Evolutionary conservation across 1,139 yeast genomes (phyloP).

Genomic region (Hyphopichia wangnamkhiaoensis): DNA sequence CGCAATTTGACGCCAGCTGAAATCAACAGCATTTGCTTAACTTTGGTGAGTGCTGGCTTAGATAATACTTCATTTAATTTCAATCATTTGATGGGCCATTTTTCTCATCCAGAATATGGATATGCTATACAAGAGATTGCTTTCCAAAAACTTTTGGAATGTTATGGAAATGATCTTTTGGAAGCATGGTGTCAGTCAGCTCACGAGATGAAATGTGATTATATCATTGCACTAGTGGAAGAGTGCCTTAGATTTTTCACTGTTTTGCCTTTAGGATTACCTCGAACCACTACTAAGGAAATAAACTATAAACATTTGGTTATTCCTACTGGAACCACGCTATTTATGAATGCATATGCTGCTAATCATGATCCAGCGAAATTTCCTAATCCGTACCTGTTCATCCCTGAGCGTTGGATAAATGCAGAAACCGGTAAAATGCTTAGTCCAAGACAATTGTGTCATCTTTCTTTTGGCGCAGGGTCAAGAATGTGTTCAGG

Average conservation of each 20-base stretch:
- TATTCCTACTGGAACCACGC: constrained; percentile 57
- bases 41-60: constrained; percentile 79
- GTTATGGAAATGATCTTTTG: constrained; percentile 27
- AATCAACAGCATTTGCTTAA: constrained; percentile 62
- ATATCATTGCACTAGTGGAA: constrained; percentile 56
- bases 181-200: constrained; percentile 52
- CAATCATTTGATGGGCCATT: constrained; percentile 61
- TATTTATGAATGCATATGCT: constrained; percentile 69
- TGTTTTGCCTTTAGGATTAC: constrained; percentile 67
- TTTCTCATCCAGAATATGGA: constrained; percentile 51
- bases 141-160: constrained; percentile 29
- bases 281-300: constrained; percentile 57
- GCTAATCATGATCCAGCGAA: constrained; percentile 62
- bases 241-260: constrained; percentile 66
- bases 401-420: constrained; percentile 63
- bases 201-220: constrained; percentile 39
- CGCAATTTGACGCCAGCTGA: constrained; percentile 37
- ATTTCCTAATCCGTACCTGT: constrained; percentile 52
- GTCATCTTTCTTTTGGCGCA: constrained; percentile 66
- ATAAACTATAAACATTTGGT: constrained; percentile 37
- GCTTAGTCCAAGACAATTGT: constrained; percentile 21
- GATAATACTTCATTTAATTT: constrained; percentile 72
- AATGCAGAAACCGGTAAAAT: constrained; percentile 22
- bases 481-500: constrained; percentile 77
- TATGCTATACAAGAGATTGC: constrained; percentile 45